These are phyloP conservation scores for Sonneratia caseolaris DNA, from an alignment of 345 rosid genomes.

Conservation along the genomic window DNA sequence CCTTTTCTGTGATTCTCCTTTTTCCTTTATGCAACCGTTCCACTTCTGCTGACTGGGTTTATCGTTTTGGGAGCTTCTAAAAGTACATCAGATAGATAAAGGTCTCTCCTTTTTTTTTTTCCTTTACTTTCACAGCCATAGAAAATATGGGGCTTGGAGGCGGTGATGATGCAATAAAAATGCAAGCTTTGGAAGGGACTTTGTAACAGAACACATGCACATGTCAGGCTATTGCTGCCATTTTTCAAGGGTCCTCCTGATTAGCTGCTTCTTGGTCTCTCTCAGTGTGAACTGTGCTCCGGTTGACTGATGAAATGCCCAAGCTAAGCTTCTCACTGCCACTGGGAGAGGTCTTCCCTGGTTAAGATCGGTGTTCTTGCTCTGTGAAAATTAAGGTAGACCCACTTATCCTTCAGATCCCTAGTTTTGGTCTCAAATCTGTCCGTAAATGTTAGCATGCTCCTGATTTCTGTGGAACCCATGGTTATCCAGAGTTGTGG, in stretches of 20 bases:
- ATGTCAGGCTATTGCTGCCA: not conserved
- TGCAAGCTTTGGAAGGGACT: not conserved
- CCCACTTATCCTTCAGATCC: conserved; percentile 4
- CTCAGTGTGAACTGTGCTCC: not conserved
- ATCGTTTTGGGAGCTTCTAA: conserved; percentile 10
- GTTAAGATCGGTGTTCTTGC: not conserved
- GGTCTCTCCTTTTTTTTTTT: not conserved
- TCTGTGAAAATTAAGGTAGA: conserved; percentile 2
- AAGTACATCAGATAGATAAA: not conserved
- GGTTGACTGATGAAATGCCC: conserved; percentile 6
- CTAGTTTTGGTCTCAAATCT: not conserved
- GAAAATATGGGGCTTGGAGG: not conserved
- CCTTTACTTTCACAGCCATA: not conserved
- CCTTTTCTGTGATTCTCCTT: not conserved
- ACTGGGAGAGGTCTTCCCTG: not conserved
- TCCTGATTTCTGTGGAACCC: not conserved
- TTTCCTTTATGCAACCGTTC: not conserved
- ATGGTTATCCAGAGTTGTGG: not conserved
- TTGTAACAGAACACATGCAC: conserved; percentile 1
- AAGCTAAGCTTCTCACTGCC: not conserved
- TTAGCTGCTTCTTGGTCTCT: not conserved
- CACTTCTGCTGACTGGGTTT: conserved; percentile 9
- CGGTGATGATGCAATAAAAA: not conserved
- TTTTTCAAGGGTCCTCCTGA: not conserved
- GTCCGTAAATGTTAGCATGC: not conserved